Base-by-base conservation (phyloP, 1,284 basidiomycete genomes). In the Tylopilus microsporus region DNA sequence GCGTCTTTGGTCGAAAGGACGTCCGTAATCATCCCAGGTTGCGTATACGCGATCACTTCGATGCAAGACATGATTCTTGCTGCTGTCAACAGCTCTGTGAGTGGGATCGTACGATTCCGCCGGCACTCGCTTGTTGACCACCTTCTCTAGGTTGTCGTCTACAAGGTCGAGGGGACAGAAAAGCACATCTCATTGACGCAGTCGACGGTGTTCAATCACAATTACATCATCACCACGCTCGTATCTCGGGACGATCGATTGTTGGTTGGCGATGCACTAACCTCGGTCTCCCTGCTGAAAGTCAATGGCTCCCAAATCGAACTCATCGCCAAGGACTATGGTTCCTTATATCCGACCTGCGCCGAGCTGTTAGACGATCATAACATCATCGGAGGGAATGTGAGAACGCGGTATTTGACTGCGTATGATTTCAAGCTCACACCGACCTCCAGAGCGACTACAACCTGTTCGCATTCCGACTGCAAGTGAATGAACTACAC, bases 201-300 rank as follows among this genome's bases (percentile, higher is more conserved):
- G 51, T 65, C 83, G 11, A 74, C 81, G 0, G 76, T 81, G 42
- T 93, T 90, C 84, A 84, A 89, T 61, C 89, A 91, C 66, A 91
- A 88, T 58, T 94, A 94, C 71, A 67, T 91, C 56, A 83, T 93
- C 12, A 83, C 80, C n/a, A 87, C 77, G 61, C 70, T 87, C 52
- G 80, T 79, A 2, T 75, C 79, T 8, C 78, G 77, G 52, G 78
- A 75, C 3, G 74, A 86, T 65, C 79, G 68, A 61, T 73, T 85
- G 54, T 81, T 82, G 18, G 80, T 88, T 15, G 91, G 91, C 21
- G 94, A 98, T 68, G 86, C 87, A 2, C 84, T 96, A 56, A 84
- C 86, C 67, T 94, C 92, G 2, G 79, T 97, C 12, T 87, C 91
- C 7, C 69, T 92, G 5, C 75, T 96, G 18, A 79, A 82, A 50